Evolutionary conservation across 2,329 filamentous ascomycete genomes (phyloP).

Genomic region (Paracorniculantispora psalliotae): DNA sequence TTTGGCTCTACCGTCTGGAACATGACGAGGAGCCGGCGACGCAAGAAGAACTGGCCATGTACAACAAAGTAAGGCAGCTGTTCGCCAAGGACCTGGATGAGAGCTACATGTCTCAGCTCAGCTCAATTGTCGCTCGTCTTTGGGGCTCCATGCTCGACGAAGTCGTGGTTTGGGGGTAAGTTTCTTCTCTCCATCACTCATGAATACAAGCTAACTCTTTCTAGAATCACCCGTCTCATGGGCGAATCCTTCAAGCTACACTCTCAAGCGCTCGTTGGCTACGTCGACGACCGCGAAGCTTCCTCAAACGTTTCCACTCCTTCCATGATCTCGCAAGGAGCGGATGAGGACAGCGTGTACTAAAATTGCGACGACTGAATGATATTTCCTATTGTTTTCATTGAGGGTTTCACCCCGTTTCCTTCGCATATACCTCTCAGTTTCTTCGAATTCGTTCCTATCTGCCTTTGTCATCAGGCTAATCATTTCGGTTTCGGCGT

Average conservation of each 20-base stretch:
- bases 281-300: constrained; percentile 76
- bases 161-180: constrained; percentile 98
- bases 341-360: constrained; percentile 68
- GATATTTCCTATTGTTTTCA: constrained; percentile 39
- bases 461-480: constrained; percentile 16
- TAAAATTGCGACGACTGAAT: constrained; percentile 51
- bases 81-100: constrained; percentile 90
- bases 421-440: constrained; percentile 17
- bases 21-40: constrained; percentile 91
- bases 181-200: constrained; percentile 23
- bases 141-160: constrained; percentile 99
- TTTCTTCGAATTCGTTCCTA: constrained; percentile 25
- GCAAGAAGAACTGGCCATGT: constrained; percentile 81
- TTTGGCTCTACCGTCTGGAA: constrained; percentile 99
- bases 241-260: constrained; percentile 97
- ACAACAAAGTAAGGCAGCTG: constrained; percentile 83
- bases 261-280: constrained; percentile 88
- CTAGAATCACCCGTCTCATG: constrained; percentile 87
- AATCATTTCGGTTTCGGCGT: constrained; percentile 12
- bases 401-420: constrained; percentile 17
- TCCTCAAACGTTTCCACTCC: constrained; percentile 66
- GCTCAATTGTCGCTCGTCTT: constrained; percentile 88
- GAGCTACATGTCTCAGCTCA: constrained; percentile 74
- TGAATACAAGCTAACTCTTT: constrained; percentile 17
- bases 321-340: constrained; percentile 67